Conservation (phyloP, 2,329 filamentous ascomycete genomes). For the Venturia aucupariae region DNA sequence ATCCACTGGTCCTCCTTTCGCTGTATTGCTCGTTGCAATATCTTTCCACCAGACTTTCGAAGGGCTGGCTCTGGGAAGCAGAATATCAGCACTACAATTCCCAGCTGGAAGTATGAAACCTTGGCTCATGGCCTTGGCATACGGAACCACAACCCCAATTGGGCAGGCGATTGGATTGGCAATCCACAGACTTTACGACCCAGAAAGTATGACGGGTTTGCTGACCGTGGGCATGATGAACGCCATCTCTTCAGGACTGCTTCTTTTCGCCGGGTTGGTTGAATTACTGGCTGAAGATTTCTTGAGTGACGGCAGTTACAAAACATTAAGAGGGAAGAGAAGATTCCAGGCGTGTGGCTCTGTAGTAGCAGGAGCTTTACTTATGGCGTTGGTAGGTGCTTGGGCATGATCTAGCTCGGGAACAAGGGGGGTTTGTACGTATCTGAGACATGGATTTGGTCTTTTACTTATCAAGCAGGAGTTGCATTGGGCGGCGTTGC, state of each 20-base stretch:
- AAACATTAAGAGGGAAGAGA: slow-evolving; percentile 51
- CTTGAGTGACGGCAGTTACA: slow-evolving; percentile 64
- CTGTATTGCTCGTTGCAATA: slow-evolving; percentile 72
- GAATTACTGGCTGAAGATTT: slow-evolving; percentile 83
- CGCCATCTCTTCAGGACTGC: slow-evolving; percentile 68
- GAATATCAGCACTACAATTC: slow-evolving; percentile 67
- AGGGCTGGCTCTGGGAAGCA: slow-evolving; percentile 73
- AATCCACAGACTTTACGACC: slow-evolving; percentile 72
- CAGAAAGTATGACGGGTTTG: slow-evolving; percentile 63
- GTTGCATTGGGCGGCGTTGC: neutral
- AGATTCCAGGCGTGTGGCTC: slow-evolving; percentile 54
- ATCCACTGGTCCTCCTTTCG: slow-evolving; percentile 67
- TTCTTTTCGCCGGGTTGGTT: slow-evolving; percentile 75
- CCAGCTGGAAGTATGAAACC: slow-evolving; percentile 26
- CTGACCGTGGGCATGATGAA: slow-evolving; percentile 84
- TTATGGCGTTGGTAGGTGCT: slow-evolving; percentile 65
- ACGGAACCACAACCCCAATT: slow-evolving; percentile 62
- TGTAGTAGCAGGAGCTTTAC: slow-evolving; percentile 53
- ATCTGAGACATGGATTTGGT: neutral
- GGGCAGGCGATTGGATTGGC: slow-evolving; percentile 75
- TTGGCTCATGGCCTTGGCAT: slow-evolving; percentile 70
- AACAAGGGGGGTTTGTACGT: neutral
- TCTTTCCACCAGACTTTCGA: slow-evolving; percentile 81
- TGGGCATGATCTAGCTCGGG: slow-evolving; percentile 46
- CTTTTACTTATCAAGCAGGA: neutral